A percentile compares a stretch with the other conserved stretches of the same genome.
phyloP scores from a whole-genome alignment of 805 yeast genomes.

The Vanderwaltozyma verrucispora region DNA sequence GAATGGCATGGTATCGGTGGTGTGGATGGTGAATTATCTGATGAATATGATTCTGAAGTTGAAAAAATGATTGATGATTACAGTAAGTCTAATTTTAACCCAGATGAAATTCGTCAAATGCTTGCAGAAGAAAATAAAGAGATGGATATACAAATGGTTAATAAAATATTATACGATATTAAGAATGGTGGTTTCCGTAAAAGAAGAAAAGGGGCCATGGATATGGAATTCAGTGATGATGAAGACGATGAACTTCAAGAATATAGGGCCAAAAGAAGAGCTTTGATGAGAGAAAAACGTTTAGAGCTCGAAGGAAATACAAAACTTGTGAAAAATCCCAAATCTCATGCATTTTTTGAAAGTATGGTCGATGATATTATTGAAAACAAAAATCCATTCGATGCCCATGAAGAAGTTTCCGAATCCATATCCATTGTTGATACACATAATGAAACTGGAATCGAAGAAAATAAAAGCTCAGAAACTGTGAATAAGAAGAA shows the following conservation, averaged over 20 bases:
- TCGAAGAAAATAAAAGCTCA: constrained; percentile 23
- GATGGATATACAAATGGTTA: constrained; percentile 53
- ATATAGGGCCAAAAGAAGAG: constrained; percentile 35
- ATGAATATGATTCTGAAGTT: constrained; percentile 60
- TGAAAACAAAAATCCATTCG: constrained; percentile 26
- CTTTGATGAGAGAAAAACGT: constrained; percentile 39
- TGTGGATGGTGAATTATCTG: constrained; percentile 41
- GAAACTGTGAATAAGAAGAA: constrained; percentile 25
- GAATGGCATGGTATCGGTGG: constrained; percentile 83
- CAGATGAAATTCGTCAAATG: constrained; percentile 46
- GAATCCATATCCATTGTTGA: constrained; percentile 7
- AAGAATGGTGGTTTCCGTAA: constrained; percentile 62
- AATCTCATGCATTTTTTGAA: constrained; percentile 56
- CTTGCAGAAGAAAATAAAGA: constrained; percentile 51
- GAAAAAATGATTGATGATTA: constrained; percentile 70
- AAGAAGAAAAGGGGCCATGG: constrained; percentile 42
- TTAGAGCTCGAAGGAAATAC: constrained; percentile 34
- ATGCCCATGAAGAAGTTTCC: constrained; percentile 19
- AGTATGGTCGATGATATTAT: constrained; percentile 43
- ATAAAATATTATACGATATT: constrained; percentile 58
- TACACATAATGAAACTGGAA: constrained; percentile 21
- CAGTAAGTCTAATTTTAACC: constrained; percentile 44
- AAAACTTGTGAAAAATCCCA: constrained; percentile 40
- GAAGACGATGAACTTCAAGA: constrained; percentile 45
- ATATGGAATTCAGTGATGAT: constrained; percentile 62